Evolutionary conservation across 768 basidiomycete genomes (phyloP).

Genomic region (Boletus patriciae): DNA sequence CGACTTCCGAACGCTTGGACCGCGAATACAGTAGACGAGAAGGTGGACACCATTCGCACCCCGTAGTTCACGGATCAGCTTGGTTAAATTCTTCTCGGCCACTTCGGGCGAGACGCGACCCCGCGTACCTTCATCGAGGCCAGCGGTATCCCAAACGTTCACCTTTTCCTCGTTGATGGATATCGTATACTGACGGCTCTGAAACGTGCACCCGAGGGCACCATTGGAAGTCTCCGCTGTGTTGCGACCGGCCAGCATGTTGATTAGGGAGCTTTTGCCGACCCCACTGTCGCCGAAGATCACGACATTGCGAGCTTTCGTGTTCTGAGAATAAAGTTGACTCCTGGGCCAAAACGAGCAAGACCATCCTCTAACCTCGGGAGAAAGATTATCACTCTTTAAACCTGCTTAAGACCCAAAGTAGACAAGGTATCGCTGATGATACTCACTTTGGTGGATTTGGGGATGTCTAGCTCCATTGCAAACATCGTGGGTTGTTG

Average conservation of each 20-base stretch:
- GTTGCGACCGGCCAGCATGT: constrained; percentile 37
- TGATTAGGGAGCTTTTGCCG: constrained; percentile 46
- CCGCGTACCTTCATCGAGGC: constrained; percentile 30
- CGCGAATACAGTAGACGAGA: constrained; percentile 37
- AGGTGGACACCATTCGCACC: constrained; percentile 31
- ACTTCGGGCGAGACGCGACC: constrained; percentile 26
- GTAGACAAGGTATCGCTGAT: not conserved
- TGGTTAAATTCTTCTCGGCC: constrained; percentile 27
- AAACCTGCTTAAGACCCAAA: not conserved
- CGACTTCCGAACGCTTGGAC: constrained; percentile 25
- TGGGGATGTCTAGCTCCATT: constrained; percentile 3
- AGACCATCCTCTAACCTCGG: constrained; percentile 12
- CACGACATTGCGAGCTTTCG: constrained; percentile 35
- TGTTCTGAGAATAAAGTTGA: constrained; percentile 2
- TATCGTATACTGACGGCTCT: constrained; percentile 25
- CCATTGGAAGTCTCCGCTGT: constrained; percentile 33
- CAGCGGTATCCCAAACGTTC: constrained; percentile 36
- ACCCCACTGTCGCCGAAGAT: constrained; percentile 45
- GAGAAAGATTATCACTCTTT: not conserved
- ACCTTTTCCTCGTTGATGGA: constrained; percentile 14
- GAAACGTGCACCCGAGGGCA: constrained; percentile 39
- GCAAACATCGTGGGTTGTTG: constrained; percentile 11
- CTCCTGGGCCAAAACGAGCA: not conserved
- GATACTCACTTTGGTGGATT: constrained; percentile 7
- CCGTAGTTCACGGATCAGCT: constrained; percentile 34